Base-by-base conservation (phyloP, 2,329 filamentous ascomycete species). In the Fusarium sp. region DNA sequence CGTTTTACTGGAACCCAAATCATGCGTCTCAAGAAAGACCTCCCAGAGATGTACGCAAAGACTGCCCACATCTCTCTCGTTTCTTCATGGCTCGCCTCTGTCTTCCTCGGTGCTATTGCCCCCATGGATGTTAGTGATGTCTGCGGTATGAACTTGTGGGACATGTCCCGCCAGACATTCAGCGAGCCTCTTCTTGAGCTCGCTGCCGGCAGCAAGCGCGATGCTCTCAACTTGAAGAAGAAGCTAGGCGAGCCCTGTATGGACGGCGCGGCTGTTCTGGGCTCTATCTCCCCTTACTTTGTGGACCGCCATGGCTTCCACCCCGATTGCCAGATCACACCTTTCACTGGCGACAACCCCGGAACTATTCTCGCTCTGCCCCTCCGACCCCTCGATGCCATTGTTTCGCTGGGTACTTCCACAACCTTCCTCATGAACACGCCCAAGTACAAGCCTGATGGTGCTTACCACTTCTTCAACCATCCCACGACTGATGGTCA, bases 381-480 rank as follows among this genome's bases (percentile, higher is more conserved):
- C 5, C 86, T 98, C 43, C 90, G 92, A 8, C 91, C 94, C 3
- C 90, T 94, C 38, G 96, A 98, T 77, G 95, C 95, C 69, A 98
- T 98, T 79, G 94, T 98, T 40, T 97, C 93, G 10, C 88, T 99
- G 10, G 96, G 96, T 63, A 99, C 96, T 1, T 97, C 93, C 30
- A 98, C 95, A 2, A 99, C 96, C 6, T 98, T 98, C 85, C 89
- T 99, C 66, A 98, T 98, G 95, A 94, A 92, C 77, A 98, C 96
- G 7, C 90, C 93, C n/a, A 87, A 89, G 75, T 98, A 97, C 86
- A 91, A 91, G 79, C 94, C 96, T 4, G 91, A 98, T 77, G 92
- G 94, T 5, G 89, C 92, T 9, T 97, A 97, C 77, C 96, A 99
- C 84, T 97, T 98, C 86, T 97, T 98, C 88, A 97, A 98, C 84